A percentile compares a stretch with the other conserved stretches of the same genome.
Evolutionary conservation across 495 filamentous ascomycete genomes (phyloP).

Genomic region (Articulospora tetracladia): DNA sequence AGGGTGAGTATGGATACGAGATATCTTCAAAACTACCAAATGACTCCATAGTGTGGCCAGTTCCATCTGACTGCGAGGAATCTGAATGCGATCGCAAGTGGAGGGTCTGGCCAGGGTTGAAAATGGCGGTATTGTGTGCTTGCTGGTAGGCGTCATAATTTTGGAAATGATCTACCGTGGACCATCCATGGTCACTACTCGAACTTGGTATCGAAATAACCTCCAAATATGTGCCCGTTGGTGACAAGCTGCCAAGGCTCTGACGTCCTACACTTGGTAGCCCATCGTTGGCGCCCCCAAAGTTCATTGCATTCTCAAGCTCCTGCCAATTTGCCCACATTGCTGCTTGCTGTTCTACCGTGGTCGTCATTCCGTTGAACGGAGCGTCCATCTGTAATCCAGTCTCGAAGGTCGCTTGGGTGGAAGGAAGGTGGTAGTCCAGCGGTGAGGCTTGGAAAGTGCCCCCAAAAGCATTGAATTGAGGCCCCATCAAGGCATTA

Average conservation of each 20-base stretch:
- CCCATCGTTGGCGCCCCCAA: constrained; percentile 41
- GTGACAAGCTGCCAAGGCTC: constrained; percentile 71
- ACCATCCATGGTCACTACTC: constrained; percentile 83
- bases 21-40: constrained; percentile 83
- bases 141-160: constrained; percentile 45
- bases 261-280: constrained; percentile 48
- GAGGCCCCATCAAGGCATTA: constrained; percentile 36
- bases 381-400: constrained; percentile 61
- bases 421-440: constrained; percentile 65
- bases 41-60: constrained; percentile 47
- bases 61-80: constrained; percentile 69
- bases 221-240: constrained; percentile 78
- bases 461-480: constrained; percentile 41
- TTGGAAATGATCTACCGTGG: constrained; percentile 57
- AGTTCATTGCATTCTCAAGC: constrained; percentile 57
- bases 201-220: constrained; percentile 74
- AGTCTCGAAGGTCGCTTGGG: constrained; percentile 61
- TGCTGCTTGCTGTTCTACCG: constrained; percentile 60
- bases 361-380: constrained; percentile 56
- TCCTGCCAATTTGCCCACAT: constrained; percentile 72
- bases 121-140: constrained; percentile 60
- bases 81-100: constrained; percentile 82
- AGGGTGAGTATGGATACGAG: constrained; percentile 65
- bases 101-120: constrained; percentile 81
- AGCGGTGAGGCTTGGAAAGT: constrained; percentile 54